phyloP scores from a whole-genome alignment of 2,329 filamentous ascomycete genomes.

The Diplodia sapinea region DNA sequence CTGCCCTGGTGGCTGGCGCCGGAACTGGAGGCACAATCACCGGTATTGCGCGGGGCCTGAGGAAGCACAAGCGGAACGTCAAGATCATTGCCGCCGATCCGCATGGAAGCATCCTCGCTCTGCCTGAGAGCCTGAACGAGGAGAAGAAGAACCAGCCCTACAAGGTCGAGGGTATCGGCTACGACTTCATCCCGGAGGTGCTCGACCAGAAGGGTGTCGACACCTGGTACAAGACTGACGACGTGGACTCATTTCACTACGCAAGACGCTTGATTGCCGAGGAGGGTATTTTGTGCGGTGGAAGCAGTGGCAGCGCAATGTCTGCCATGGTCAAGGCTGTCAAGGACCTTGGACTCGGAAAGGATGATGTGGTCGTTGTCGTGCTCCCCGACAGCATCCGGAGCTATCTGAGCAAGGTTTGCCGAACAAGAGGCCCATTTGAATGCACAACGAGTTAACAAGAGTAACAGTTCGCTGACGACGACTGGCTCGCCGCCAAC shows the following conservation, averaged over 20 bases:
- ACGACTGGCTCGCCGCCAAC: slow-evolving; percentile 98
- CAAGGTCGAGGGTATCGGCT: slow-evolving; percentile 98
- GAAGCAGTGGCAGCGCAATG: slow-evolving; percentile 91
- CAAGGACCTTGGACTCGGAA: slow-evolving; percentile 75
- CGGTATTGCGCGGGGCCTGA: slow-evolving; percentile 81
- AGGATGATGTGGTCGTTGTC: slow-evolving; percentile 88
- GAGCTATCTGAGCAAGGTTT: slow-evolving; percentile 88
- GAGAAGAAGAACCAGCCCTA: slow-evolving; percentile 82
- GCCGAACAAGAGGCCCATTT: slow-evolving; percentile 19
- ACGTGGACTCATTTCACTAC: slow-evolving; percentile 86
- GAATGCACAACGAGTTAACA: neutral
- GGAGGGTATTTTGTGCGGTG: slow-evolving; percentile 91
- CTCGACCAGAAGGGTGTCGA: slow-evolving; percentile 80
- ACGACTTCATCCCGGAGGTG: slow-evolving; percentile 97
- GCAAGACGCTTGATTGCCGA: slow-evolving; percentile 91
- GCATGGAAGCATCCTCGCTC: slow-evolving; percentile 85
- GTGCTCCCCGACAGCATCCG: slow-evolving; percentile 94
- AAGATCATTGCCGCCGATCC: slow-evolving; percentile 94
- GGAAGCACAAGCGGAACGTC: slow-evolving; percentile 83
- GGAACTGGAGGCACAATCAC: slow-evolving; percentile 96
- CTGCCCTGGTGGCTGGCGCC: slow-evolving; percentile 84
- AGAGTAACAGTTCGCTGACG: slow-evolving; percentile 78
- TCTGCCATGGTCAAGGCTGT: slow-evolving; percentile 78
- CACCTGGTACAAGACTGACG: slow-evolving; percentile 98
- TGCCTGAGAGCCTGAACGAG: slow-evolving; percentile 80